Base-by-base conservation (phyloP, 345 rosid species). In the Ceriops decandra region DNA sequence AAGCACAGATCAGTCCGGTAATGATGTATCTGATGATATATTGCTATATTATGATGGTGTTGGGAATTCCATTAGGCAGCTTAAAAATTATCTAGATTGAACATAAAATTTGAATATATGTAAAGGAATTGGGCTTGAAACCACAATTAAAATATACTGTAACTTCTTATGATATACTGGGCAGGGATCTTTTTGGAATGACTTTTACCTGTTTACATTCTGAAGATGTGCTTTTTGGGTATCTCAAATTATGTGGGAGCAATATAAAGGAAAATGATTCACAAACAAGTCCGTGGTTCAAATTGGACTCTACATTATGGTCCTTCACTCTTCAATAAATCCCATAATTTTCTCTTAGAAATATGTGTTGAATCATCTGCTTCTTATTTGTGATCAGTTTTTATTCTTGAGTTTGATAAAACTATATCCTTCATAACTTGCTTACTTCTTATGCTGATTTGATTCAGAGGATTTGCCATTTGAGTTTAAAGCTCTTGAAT, bases 381-480 rank as follows among this genome's bases (percentile, higher is more conserved):
- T 32, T 20, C 56, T 61, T 56, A 47, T 60, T n/a, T 53, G 30
- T 26, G 21, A 38, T 62, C 63, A 24, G 10, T 58, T 61, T 78
- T 36, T 26, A 62, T 31, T 60, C 68, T 70, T 46, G 35, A 49
- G 19, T 38, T 63, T 42, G 26, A 60, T 63, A 26, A 36, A 57
- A 47, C 15, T 67, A 31, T 33, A 36, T 60, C 58, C 62, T 62
- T 46, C 46, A 9, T 67, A 60, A 61, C 24, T 65, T 77, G 71
- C 82, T 82, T 15, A 74, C 28, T 2, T 35, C n/a, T 49, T 54
- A 42, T 76, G 54, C 64, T 74, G 68, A 42, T 58, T 71, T 81
- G 69, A 73, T 82, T 68, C 89, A 95, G 99, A 95, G 85, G 96
- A 95, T 83, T 82, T 95, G 69, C 99, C 97, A 26, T 95, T 95